Evolutionary conservation across 1,284 basidiomycete genomes (phyloP).

Genomic region (Pholiota adiposa): DNA sequence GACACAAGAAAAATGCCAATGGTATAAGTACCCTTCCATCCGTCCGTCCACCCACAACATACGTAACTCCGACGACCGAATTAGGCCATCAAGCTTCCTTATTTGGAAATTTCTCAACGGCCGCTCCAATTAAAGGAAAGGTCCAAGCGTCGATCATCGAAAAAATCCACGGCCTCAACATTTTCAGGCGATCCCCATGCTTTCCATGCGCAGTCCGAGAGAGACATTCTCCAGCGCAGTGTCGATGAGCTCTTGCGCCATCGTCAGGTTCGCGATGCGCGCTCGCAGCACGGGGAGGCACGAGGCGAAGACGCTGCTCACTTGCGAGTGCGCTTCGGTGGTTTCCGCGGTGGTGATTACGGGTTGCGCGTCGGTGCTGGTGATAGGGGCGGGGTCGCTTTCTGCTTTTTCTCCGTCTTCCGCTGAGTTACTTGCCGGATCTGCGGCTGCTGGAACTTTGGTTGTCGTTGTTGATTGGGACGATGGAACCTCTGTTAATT

Average conservation of each 20-base stretch:
- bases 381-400: not conserved
- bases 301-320: conserved; percentile 42
- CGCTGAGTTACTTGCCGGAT: conserved; percentile 10
- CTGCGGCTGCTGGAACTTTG: not conserved
- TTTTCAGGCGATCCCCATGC: conserved; percentile 33
- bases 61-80: too few species aligned
- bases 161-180: too few species aligned
- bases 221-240: conserved; percentile 49
- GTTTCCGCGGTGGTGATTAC: conserved; percentile 4
- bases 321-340: conserved; percentile 36
- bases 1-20: too few species aligned
- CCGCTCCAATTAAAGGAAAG: too few species aligned
- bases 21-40: too few species aligned
- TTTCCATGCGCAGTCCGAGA: conserved; percentile 46
- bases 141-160: too few species aligned
- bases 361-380: not conserved
- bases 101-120: too few species aligned
- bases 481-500: conserved; percentile 29
- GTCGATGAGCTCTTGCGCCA: conserved; percentile 50
- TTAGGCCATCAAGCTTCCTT: too few species aligned
- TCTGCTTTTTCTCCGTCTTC: conserved; percentile 4
- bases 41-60: too few species aligned
- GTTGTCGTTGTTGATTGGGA: conserved; percentile 5
- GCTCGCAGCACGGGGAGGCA: conserved; percentile 48
- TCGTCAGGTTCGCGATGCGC: conserved; percentile 45